Conservation (phyloP, 306 rosid species). For the Biancaea sappan region DNA sequence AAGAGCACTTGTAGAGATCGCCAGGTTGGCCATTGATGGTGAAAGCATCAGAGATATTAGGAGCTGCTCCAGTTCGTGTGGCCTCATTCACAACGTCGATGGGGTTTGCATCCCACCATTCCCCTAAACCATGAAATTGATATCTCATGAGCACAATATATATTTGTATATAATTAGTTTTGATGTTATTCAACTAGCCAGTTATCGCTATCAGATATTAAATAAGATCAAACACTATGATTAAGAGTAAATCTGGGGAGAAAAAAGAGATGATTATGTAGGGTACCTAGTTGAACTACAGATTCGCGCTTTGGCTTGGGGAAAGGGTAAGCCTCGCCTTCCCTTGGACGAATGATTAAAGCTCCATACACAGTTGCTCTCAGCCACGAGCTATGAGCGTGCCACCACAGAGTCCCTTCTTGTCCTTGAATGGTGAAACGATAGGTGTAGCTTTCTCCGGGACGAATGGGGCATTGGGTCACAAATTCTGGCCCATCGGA, state of each 20-base stretch:
- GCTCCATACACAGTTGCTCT: constrained; percentile 93
- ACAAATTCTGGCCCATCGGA: constrained; percentile 97
- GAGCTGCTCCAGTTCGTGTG: constrained; percentile 72
- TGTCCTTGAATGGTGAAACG: constrained; percentile 78
- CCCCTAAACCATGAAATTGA: constrained; percentile 78
- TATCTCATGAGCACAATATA: constrained; percentile 22
- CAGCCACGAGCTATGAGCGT: constrained; percentile 97
- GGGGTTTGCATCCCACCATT: constrained; percentile 97
- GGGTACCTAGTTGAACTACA: constrained; percentile 78
- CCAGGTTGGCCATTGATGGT: constrained; percentile 98
- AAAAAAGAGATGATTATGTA: not conserved
- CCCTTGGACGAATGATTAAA: constrained; percentile 69
- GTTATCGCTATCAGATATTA: too few relatives aligned
- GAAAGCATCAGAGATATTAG: constrained; percentile 80
- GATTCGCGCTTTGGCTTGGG: constrained; percentile 68
- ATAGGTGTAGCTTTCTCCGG: constrained; percentile 82
- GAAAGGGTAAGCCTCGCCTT: constrained; percentile 77
- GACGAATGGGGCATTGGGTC: constrained; percentile 95
- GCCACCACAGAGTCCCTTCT: constrained; percentile 99
- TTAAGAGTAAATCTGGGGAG: too few relatives aligned
- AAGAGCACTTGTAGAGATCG: constrained; percentile 89
- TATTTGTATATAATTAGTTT: not conserved
- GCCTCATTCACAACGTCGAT: constrained; percentile 70
- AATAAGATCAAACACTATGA: too few relatives aligned
- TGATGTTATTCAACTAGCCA: too few relatives aligned